Evolutionary conservation across 1,284 basidiomycete genomes (phyloP), one percentile per base, ranked within the genome.

Genomic region (Melampsora americana): DNA sequence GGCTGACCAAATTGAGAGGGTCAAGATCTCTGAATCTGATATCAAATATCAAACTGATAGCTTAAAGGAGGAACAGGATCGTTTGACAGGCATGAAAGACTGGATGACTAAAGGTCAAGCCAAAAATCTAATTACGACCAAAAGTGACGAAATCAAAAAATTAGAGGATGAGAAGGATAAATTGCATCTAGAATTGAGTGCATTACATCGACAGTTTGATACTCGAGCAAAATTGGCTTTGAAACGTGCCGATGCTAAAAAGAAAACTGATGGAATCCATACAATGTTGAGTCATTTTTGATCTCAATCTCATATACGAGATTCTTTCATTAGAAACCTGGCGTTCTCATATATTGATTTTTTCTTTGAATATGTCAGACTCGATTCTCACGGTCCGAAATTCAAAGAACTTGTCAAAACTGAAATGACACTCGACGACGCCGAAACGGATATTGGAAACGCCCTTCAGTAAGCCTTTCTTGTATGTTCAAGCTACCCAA

Each of bases 191-290:
- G 94, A 98, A 79, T 85, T 95, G 64, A 87, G 88, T 44, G 84
- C 86, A 0, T 83, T 97, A 77, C 93, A 90, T 80, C 82, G 88
- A 50, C 93, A 97, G 81, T 90, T 92, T 0, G 92, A 95, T 78
- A 85, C 88, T 0, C 86, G 95, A 50, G 93, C 94, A 0, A 90
- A 89, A 79, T 83, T 98, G 62, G 88, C 90, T 53, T 82, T 96
- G 78, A 92, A 93, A 81, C 86, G 89, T 77, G 85, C 85, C 0
- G 92, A 94, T 78, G 82, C 89, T 44, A 87, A 86, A 80, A 86
- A 85, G 73, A 93, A 91, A 84, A 84, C 84, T 26, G 84, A 84
- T 20, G 90, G 92, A 60, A 85, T 92, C 18, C 84, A 87, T 76
- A 88, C 86, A 69, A 88, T 86, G 92, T 93, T 78, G 71, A 89